Base-by-base conservation (phyloP, 139 green algal species). In the Asterochloris sp. region DNA sequence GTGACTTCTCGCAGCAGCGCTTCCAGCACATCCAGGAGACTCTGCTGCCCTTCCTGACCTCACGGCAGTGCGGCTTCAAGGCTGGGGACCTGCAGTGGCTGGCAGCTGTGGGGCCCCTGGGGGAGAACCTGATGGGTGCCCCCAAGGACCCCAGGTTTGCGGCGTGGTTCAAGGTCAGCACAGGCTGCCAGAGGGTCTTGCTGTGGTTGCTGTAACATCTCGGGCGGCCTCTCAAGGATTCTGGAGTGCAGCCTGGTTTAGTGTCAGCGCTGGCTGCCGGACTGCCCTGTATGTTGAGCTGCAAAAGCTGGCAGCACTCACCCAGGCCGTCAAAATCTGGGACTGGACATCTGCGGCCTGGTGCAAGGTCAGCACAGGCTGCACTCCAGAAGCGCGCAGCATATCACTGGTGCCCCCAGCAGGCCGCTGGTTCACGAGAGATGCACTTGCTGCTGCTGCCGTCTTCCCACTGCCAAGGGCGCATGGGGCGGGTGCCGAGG, bases 21-120 rank as follows among this genome's bases (percentile, higher is more conserved):
- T 98, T 98, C 86, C 86, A 95, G 12, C 60, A 88, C 54, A 96
- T 99, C 80, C 80, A 87, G 62, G 79, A 85, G 12, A 38, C 85
- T 71, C 84, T 99, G 80, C 86, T 85, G 76, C 92, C 95, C 6
- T 99, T 98, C 82, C 86, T 99, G 66, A 54, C 38, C 38, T 54
- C 38, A 54, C 80, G 77, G 21, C 78, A 79, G 21, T 95, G 88
- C 78, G 97, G 97, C 19, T 99, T 98, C 90, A 81, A 86, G 38
- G 84, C 91, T 27, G 69, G 78, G 0, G 19, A 76, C 8, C 23
- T 98, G 28, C 88, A 92, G 85, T 99, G 94, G 93, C 88, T 99
- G 81, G 95, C 95, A 0, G 93, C 93, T 23, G 89, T 93, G 16
- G 96, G 89, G 0, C 90, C 90, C 13, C 83, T 74, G 4, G 94